These are phyloP conservation scores for Cucumis cinereus DNA, from an alignment of 306 rosid genomes.

Conservation along the genomic window DNA sequence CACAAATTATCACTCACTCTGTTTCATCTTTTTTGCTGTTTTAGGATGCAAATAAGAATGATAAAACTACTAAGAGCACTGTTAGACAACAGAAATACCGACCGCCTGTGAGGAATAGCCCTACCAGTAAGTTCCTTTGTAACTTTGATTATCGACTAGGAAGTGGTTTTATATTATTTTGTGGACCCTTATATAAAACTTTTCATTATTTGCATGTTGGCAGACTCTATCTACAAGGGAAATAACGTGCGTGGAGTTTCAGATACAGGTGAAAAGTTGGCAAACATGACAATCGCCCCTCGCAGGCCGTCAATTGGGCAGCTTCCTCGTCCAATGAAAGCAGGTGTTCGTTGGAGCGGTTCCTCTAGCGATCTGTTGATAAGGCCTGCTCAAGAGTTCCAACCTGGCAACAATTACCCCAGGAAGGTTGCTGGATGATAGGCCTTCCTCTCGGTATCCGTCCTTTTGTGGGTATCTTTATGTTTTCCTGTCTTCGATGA, in stretches of 20 bases:
- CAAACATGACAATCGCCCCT: slow-evolving; percentile 42
- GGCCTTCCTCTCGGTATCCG: neutral
- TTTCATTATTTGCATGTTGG: neutral
- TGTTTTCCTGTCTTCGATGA: neutral
- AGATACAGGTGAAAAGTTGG: slow-evolving; percentile 66
- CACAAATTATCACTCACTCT: too few relatives aligned
- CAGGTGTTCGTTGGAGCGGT: slow-evolving; percentile 72
- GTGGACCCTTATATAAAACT: neutral
- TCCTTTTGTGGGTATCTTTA: too few relatives aligned
- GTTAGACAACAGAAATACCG: slow-evolving; percentile 48
- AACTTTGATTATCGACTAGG: neutral
- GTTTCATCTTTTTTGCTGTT: neutral
- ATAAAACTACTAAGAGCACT: slow-evolving; percentile 35
- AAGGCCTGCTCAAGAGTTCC: slow-evolving; percentile 43
- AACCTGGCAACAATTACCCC: slow-evolving; percentile 41
- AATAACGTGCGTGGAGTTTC: slow-evolving; percentile 43
- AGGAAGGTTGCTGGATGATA: slow-evolving; percentile 66
- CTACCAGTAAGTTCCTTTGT: slow-evolving; percentile 30
- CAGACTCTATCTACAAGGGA: slow-evolving; percentile 49
- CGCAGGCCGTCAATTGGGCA: slow-evolving; percentile 43
- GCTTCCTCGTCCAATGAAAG: slow-evolving; percentile 60
- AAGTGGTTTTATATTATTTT: neutral
- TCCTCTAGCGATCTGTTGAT: slow-evolving; percentile 50
- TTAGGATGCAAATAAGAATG: slow-evolving; percentile 49
- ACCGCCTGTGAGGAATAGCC: slow-evolving; percentile 63